Evolutionary conservation across 2,329 filamentous ascomycete genomes (phyloP).

Genomic region (Fusarium oligoseptatum): DNA sequence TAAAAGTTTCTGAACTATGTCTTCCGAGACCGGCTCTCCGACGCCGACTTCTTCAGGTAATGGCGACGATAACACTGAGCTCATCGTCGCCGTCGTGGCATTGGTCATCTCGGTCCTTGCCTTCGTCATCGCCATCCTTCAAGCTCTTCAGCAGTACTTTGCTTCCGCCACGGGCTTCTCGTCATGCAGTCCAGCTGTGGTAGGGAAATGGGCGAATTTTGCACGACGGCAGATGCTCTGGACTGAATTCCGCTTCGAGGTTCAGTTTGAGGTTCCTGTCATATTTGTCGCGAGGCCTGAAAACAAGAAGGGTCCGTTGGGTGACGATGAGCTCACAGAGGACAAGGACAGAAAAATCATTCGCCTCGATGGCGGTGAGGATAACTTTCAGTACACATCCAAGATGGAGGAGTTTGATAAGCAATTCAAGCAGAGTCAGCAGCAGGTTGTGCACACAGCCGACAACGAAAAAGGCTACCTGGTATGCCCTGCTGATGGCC

Average conservation of each 20-base stretch:
- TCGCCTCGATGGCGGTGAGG: conserved; percentile 22
- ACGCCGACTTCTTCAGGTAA: neutral
- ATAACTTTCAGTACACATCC: conserved; percentile 35
- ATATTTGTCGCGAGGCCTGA: conserved; percentile 56
- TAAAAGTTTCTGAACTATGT: neutral
- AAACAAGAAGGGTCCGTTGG: conserved; percentile 50
- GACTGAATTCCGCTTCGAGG: conserved; percentile 58
- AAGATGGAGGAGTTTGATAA: conserved; percentile 34
- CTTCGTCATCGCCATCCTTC: conserved; percentile 54
- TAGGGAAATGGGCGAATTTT: conserved; percentile 55
- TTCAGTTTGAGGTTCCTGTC: conserved; percentile 57
- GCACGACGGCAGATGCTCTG: conserved; percentile 51
- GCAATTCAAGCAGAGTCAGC: conserved; percentile 32
- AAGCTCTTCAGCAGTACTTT: conserved; percentile 58
- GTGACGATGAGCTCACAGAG: conserved; percentile 21
- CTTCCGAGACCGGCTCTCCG: neutral
- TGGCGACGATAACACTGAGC: conserved; percentile 38
- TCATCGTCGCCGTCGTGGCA: conserved; percentile 54
- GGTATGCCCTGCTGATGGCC: conserved; percentile 38
- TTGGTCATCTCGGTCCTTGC: conserved; percentile 58
- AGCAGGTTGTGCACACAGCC: conserved; percentile 36
- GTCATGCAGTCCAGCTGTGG: conserved; percentile 54
- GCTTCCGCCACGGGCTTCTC: conserved; percentile 58
- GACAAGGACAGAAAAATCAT: conserved; percentile 37
- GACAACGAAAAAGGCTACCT: conserved; percentile 42